Percentiles rank a stretch among this genome's conserved stretches.
These are phyloP conservation scores for Schizosaccharomyces versatilis DNA, from an alignment of 1,139 yeast species.

Conservation along the genomic window DNA sequence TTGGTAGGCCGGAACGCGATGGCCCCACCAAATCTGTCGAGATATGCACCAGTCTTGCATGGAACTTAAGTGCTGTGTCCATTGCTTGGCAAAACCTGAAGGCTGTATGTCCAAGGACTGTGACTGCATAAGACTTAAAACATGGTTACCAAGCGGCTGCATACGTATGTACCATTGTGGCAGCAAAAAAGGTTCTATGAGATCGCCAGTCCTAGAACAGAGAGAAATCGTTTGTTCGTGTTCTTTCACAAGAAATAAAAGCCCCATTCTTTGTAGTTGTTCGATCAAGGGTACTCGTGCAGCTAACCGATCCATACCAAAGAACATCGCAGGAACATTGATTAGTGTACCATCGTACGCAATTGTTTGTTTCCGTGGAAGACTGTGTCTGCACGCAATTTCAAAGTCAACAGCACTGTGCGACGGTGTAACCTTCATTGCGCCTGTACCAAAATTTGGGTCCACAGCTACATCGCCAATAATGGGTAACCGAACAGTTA, in stretches of 20 bases:
- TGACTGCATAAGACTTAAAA: background rate
- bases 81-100: slow-evolving; percentile 3
- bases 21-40: slow-evolving; percentile 11
- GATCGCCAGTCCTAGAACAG: slow-evolving; percentile 11
- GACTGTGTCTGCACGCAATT: slow-evolving; percentile 6
- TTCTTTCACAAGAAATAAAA: background rate
- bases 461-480: slow-evolving; percentile 9
- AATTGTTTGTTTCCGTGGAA: slow-evolving; percentile 3
- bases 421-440: slow-evolving; percentile 10
- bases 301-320: slow-evolving; percentile 7
- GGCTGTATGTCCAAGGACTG: slow-evolving; percentile 1
- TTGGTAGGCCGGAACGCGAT: slow-evolving; percentile 8
- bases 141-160: slow-evolving; percentile 6
- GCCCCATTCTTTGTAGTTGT: background rate
- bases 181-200: slow-evolving; percentile 9
- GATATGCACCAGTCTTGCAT: slow-evolving; percentile 11
- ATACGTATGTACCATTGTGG: slow-evolving; percentile 11
- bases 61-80: slow-evolving; percentile 9
- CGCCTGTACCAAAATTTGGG: slow-evolving; percentile 11
- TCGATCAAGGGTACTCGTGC: slow-evolving; percentile 4
- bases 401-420: slow-evolving; percentile 10
- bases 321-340: slow-evolving; percentile 4
- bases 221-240: slow-evolving; percentile 5
- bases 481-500: slow-evolving; percentile 4
- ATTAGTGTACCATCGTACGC: slow-evolving; percentile 7